Evolutionary conservation across 75 land plant genomes (phyloP), one percentile per base, ranked within the genome.

Genomic region (Sequoia sempervirens): DNA sequence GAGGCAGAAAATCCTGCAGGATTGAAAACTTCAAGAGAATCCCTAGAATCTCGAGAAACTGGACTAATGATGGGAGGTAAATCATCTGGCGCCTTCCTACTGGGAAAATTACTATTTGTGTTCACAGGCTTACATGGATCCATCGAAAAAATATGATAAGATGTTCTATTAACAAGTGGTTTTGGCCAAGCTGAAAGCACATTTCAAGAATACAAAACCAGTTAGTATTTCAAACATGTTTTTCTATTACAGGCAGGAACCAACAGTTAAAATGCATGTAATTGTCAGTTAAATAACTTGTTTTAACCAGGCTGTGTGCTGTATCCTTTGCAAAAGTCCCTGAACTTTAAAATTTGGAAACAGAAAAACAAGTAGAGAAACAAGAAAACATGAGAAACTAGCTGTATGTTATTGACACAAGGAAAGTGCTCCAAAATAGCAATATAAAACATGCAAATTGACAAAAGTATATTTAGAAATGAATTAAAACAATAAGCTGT

Each of bases 21-120:
- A 75, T 89, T 92, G 88, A 96, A 96, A 28, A 94, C 96, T 82
- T 96, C 98, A n/a, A 96, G 91, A 0, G 98, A 96, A n/a, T 94
- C 98, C 0, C 96, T 88, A 26, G 93, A 45, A 85, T 96, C 98
- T 41, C 96, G 87, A 0, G 91, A 83, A 41, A 90, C 81, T 2
- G 90, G 80, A 15, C 90, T 89, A 13, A 73, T 69, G 12, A 32
- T 32, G 11, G 8, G 45, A 72, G 2, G 89, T 26, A 38, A 45
- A 36, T 37, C 30, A 17, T 32, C 20, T 32, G 15, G 54, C 1
- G 34, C 23, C 47, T 7, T 81, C 46, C 23, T 45, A 80, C 47
- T 80, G 9, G 82, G 61, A 45, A 18, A 45, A 36, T 61, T 15
- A 53, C n/a, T 52, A 36, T 52, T 81, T 53, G 56, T 36, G 23